Evolutionary conservation across 129 eudicot species (phyloP).

Genomic region (Smallanthus sonchifolius): DNA sequence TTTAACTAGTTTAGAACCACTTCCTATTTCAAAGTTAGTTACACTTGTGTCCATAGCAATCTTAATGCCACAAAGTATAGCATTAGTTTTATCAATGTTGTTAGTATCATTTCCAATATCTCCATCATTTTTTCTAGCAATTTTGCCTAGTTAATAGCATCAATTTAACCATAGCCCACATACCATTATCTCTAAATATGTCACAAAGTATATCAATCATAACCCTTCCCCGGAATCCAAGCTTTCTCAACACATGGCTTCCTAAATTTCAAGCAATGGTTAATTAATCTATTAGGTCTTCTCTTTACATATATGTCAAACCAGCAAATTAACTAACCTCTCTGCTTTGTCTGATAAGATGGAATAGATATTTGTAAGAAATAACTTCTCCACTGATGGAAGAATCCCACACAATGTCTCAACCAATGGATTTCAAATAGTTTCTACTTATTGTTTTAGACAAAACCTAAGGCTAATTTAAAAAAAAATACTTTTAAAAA

Average conservation of each 20-base stretch:
- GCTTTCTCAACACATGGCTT: constrained; percentile 1
- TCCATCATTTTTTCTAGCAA: neutral
- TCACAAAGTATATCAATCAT: neutral
- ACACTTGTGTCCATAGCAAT: neutral
- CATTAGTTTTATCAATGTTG: constrained; percentile 1
- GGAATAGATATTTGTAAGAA: neutral
- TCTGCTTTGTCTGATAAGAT: neutral
- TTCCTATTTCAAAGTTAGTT: neutral
- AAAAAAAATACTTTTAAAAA: too few species aligned
- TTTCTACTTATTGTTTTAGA: neutral
- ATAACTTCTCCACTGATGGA: neutral
- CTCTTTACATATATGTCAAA: neutral
- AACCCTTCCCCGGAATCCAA: neutral
- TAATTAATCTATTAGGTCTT: neutral
- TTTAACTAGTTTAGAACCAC: constrained; percentile 1
- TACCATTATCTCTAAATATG: constrained; percentile 1
- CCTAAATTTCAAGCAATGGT: neutral
- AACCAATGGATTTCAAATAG: neutral
- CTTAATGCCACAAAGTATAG: neutral
- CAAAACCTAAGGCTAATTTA: neutral
- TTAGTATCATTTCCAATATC: neutral
- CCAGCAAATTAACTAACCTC: neutral
- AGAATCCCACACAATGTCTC: too few species aligned
- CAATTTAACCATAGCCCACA: constrained; percentile 10
- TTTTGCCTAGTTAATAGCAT: constrained; percentile 1